These are phyloP conservation scores for Adiantum capillusveneris DNA, from an alignment of 75 land plant species.

Conservation along the genomic window DNA sequence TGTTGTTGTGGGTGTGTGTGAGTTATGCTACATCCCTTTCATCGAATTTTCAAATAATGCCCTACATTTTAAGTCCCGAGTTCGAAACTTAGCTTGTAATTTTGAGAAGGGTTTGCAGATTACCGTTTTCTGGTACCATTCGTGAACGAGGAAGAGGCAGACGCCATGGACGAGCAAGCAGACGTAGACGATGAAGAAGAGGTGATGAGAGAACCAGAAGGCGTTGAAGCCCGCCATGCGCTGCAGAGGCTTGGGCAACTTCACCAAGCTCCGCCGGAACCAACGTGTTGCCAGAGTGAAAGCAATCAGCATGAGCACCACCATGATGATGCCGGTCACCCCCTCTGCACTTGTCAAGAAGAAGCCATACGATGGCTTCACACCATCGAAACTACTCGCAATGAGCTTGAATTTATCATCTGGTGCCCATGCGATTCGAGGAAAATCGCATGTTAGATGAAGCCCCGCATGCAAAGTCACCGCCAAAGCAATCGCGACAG, in stretches of 20 bases:
- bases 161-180: slow-evolving; percentile 10
- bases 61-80: too few species aligned
- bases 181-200: slow-evolving; percentile 12
- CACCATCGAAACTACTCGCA: not conserved
- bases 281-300: slow-evolving; percentile 10
- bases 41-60: too few species aligned
- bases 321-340: slow-evolving; percentile 16
- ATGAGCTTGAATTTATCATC: slow-evolving; percentile 1
- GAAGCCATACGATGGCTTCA: slow-evolving; percentile 17
- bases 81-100: not conserved
- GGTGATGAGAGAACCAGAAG: slow-evolving; percentile 18
- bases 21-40: too few species aligned
- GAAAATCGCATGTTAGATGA: slow-evolving; percentile 20
- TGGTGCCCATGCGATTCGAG: not conserved
- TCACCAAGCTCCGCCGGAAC: slow-evolving; percentile 13
- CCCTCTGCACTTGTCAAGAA: slow-evolving; percentile 7
- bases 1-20: not conserved
- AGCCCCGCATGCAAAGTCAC: slow-evolving; percentile 12
- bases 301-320: slow-evolving; percentile 9
- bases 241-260: slow-evolving; percentile 16
- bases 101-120: too few species aligned
- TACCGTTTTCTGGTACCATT: slow-evolving; percentile 12
- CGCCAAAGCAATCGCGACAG: slow-evolving; percentile 8
- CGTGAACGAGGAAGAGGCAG: slow-evolving; percentile 8
- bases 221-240: slow-evolving; percentile 10